Evolutionary conservation across 768 basidiomycete genomes (phyloP).

Genomic region (Dacryopinax spathularia): DNA sequence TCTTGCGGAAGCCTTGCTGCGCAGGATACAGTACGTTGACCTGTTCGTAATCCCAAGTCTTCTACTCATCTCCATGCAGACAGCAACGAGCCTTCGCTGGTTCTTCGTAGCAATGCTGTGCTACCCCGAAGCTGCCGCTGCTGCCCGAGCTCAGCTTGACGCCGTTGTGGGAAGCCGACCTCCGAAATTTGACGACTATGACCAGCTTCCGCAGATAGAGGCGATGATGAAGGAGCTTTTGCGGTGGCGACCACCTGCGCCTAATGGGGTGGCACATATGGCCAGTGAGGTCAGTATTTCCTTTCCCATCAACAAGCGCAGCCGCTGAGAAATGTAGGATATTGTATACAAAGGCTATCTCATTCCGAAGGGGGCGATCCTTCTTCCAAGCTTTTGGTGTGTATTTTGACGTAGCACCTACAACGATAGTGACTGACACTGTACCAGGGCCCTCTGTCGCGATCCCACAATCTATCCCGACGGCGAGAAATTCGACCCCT

Average conservation of each 20-base stretch:
- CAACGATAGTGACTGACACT: background rate
- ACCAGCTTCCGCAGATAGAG: background rate
- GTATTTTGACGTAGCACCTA: background rate
- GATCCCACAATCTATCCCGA: background rate
- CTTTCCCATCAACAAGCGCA: background rate
- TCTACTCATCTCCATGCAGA: background rate
- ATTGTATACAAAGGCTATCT: slow-evolving; percentile 1
- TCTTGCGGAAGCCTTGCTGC: background rate
- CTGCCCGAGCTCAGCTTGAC: background rate
- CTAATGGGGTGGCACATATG: background rate
- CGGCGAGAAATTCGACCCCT: background rate
- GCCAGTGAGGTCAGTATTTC: background rate
- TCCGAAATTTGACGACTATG: background rate
- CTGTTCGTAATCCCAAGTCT: background rate
- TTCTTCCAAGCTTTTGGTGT: background rate
- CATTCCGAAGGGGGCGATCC: slow-evolving; percentile 1
- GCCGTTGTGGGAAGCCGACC: background rate
- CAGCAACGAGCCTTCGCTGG: background rate
- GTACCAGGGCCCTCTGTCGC: background rate
- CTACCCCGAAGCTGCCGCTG: background rate
- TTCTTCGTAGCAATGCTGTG: background rate
- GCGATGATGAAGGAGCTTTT: background rate
- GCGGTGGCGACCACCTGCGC: background rate
- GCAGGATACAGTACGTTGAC: background rate
- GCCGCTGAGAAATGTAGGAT: background rate